Percentiles rank a stretch among this genome's conserved stretches.
These are phyloP conservation scores for Euclidium syriacum DNA, from an alignment of 345 rosid genomes.

Conservation along the genomic window DNA sequence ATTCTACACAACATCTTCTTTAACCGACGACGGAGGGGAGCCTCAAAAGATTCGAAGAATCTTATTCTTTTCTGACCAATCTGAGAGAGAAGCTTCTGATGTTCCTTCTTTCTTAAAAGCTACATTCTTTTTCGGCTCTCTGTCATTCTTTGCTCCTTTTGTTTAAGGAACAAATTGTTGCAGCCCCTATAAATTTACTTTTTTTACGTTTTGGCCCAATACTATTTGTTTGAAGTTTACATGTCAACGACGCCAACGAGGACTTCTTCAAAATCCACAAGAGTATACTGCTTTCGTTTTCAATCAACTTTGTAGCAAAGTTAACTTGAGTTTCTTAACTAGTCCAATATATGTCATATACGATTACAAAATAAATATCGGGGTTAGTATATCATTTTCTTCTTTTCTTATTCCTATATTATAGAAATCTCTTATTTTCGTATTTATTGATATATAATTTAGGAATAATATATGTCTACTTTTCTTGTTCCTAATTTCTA, in stretches of 20 bases:
- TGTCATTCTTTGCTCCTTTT: slow-evolving; percentile 18
- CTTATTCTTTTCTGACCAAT: slow-evolving; percentile 11
- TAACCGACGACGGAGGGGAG: background rate
- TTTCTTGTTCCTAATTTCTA: too few species aligned
- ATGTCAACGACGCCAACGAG: slow-evolving; percentile 10
- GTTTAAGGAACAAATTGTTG: background rate
- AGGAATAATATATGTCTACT: too few species aligned
- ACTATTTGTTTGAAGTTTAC: background rate
- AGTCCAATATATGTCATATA: too few species aligned
- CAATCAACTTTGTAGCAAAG: background rate
- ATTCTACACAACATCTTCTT: slow-evolving; percentile 60
- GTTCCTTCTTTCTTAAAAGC: slow-evolving; percentile 25
- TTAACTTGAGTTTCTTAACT: background rate
- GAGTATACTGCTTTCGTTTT: background rate
- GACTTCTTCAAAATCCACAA: background rate
- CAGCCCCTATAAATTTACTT: background rate
- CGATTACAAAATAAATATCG: too few species aligned
- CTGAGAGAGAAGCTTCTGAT: slow-evolving; percentile 27
- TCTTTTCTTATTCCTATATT: too few species aligned
- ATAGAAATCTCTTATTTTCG: too few species aligned
- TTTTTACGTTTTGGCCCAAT: slow-evolving; percentile 15
- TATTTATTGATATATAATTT: too few species aligned
- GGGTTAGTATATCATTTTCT: too few species aligned
- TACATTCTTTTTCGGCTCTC: slow-evolving; percentile 25
- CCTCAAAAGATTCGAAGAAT: slow-evolving; percentile 4